Base-by-base conservation (phyloP, 2,329 filamentous ascomycete species). In the Sporothrix brasiliensis region DNA sequence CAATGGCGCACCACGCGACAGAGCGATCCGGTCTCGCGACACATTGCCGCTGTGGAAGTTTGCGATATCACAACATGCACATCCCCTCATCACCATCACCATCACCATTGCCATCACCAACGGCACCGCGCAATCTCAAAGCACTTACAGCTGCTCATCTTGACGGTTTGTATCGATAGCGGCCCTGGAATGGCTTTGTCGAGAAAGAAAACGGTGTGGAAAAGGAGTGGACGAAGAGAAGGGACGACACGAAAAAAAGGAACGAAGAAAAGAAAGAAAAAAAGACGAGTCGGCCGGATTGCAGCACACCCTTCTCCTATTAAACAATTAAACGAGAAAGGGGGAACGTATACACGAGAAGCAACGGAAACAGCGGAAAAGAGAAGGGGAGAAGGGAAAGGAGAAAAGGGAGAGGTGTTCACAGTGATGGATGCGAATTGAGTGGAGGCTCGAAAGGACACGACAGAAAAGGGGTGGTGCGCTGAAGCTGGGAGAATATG, bases 71-170 rank as follows among this genome's bases (percentile, higher is more conserved):
- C 58, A 30, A 19, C 30, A 69, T 65, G 56, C 11, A n/a, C 16
- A 14, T 30, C 24, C 56, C 21, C 50, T 47, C n/a, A 44, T 16
- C 19, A 4, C 50, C 66, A 41, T 60, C 19, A 4, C 49, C 27
- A 34, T 44, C n/a, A 41, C 56, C 34, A 60, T 21, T n/a, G 2
- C 58, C 13, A 49, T 54, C 65, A 30, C 50, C n/a, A 10, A 5
- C 30, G 13, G 4, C 6, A n/a, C 50, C 21, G 4, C 30, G 50
- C 50, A 19, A 44, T 39, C 30, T 19, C 34, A 3, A 67, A 67
- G 13, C 19, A 78, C 79, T 79, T 77, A 80, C 79, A 74, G 75
- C 78, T 80, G 73, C 79, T 80, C 79, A 81, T 77, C 61, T 71
- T 79, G 73, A 68, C 73, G 73, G 70, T 69, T 69, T 24, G 52